Evolutionary conservation across 768 basidiomycete genomes (phyloP).

Genomic region (Collybiopsis luxurians): DNA sequence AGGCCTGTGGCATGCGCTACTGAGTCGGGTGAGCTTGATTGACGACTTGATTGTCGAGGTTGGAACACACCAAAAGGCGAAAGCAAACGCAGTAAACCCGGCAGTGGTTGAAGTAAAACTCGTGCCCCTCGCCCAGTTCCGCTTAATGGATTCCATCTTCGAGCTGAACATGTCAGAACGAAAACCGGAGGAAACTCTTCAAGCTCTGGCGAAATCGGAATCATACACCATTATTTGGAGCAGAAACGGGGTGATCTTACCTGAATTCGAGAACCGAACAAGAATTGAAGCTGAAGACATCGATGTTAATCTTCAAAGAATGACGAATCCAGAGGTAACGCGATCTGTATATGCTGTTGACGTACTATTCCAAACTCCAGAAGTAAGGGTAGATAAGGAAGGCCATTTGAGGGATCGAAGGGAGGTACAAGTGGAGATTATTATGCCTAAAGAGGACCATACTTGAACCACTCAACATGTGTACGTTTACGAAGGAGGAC

Average conservation of each 20-base stretch:
- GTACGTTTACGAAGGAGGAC: too few relatives aligned
- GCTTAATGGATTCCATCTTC: conserved; percentile 16
- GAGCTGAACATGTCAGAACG: neutral
- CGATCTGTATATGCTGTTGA: conserved; percentile 37
- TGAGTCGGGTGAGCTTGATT: conserved; percentile 58
- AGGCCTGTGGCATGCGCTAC: conserved; percentile 68
- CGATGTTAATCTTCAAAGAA: neutral
- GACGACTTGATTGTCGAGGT: conserved; percentile 34
- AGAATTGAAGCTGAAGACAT: conserved; percentile 30
- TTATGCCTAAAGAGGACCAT: too few relatives aligned
- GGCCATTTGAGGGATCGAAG: conserved; percentile 14
- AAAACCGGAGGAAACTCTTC: conserved; percentile 12
- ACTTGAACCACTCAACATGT: too few relatives aligned
- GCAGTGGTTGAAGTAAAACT: conserved; percentile 43
- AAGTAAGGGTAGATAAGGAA: conserved; percentile 50
- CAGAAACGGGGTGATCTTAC: conserved; percentile 43
- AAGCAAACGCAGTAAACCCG: neutral
- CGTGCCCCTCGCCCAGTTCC: conserved; percentile 61
- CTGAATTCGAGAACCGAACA: conserved; percentile 49
- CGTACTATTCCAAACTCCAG: conserved; percentile 52
- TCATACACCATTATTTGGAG: conserved; percentile 58
- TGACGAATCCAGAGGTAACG: conserved; percentile 28
- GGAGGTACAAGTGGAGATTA: neutral
- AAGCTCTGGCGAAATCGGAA: conserved; percentile 24
- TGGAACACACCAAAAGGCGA: conserved; percentile 23